These are phyloP conservation scores for Coemansia sp. DNA, from an alignment of 192 early-diverging fungal genomes.

Conservation along the genomic window DNA sequence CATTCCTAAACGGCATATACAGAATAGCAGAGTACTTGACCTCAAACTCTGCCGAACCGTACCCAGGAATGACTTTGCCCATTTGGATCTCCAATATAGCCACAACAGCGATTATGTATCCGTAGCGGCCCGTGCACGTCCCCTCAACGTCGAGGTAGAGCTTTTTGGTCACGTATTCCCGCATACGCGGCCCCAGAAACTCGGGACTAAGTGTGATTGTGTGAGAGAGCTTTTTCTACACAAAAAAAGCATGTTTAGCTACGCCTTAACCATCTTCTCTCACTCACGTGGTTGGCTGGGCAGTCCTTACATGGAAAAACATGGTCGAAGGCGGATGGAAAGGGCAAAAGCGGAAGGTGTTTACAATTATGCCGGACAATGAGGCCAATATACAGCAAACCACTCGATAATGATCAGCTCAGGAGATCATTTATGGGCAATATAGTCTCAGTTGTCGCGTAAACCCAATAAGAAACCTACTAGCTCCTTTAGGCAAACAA, in stretches of 20 bases:
- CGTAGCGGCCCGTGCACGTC: constrained; percentile 87
- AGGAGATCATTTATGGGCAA: background rate
- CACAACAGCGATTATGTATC: constrained; percentile 90
- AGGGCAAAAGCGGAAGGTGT: background rate
- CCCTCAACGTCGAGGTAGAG: constrained; percentile 96
- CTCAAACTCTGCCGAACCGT: constrained; percentile 87
- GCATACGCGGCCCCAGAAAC: constrained; percentile 83
- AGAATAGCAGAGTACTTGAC: constrained; percentile 92
- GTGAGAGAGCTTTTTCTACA: constrained; percentile 83
- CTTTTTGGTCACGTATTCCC: constrained; percentile 69
- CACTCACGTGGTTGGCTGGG: background rate
- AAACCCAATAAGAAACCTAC: background rate
- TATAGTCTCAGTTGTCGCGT: background rate
- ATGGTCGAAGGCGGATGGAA: constrained; percentile 3
- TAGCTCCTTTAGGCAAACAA: background rate
- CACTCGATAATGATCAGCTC: background rate
- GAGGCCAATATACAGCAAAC: background rate
- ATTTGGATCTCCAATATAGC: constrained; percentile 73
- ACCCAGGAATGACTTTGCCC: constrained; percentile 78
- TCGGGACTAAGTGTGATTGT: constrained; percentile 93
- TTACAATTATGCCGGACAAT: background rate
- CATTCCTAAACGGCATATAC: constrained; percentile 95
- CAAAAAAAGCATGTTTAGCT: too few relatives aligned
- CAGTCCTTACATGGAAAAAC: constrained; percentile 50
- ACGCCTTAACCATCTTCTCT: too few relatives aligned